These are phyloP conservation scores for Teunomyces funiuensis DNA, from an alignment of 805 yeast species.

Conservation along the genomic window DNA sequence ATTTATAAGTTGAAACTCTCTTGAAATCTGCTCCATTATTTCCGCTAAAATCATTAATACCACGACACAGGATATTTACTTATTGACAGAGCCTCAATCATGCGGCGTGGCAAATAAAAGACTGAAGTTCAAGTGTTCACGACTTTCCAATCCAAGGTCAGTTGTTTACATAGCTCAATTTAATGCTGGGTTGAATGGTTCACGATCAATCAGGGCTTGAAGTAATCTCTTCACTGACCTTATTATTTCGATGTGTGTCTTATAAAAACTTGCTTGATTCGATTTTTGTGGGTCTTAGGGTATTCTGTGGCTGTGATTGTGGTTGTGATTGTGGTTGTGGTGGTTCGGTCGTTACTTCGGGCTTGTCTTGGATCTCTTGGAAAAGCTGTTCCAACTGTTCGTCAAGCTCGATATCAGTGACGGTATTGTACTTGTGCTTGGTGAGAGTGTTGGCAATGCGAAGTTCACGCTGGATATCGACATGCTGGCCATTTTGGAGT, in stretches of 20 bases:
- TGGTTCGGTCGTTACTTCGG: not conserved
- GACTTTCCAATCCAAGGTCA: too few species aligned
- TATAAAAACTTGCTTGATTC: slow-evolving; percentile 14
- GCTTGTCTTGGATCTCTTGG: slow-evolving; percentile 19
- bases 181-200: too few species aligned
- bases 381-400: slow-evolving; percentile 37
- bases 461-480: slow-evolving; percentile 45
- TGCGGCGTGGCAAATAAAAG: too few species aligned
- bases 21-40: too few species aligned
- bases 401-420: slow-evolving; percentile 39
- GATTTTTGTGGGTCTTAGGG: slow-evolving; percentile 1
- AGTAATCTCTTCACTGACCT: too few species aligned
- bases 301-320: not conserved
- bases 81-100: too few species aligned
- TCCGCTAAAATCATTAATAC: too few species aligned
- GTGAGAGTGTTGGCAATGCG: slow-evolving; percentile 44
- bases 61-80: too few species aligned
- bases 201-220: too few species aligned
- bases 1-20: too few species aligned
- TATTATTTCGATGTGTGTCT: not conserved
- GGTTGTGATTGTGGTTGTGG: not conserved
- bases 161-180: too few species aligned
- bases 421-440: slow-evolving; percentile 31
- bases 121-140: too few species aligned
- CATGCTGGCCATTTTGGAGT: slow-evolving; percentile 32